Evolutionary conservation across 208 protist genomes (phyloP), one percentile per base, ranked within the genome.

Genomic region (Trypanosoma boissoni): DNA sequence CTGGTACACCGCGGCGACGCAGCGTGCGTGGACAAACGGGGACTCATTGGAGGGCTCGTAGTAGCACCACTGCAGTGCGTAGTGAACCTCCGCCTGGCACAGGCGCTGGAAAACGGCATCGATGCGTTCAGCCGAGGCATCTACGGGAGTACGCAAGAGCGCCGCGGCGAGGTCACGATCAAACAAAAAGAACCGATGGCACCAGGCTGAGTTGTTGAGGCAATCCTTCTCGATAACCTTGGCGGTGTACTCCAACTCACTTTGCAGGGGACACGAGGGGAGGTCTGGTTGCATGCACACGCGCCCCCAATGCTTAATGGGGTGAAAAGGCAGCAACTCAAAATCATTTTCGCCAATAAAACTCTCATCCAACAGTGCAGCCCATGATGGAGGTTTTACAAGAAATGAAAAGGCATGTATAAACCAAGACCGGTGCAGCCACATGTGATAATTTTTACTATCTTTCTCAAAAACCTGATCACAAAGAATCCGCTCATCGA

Each of bases 191-290:
- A 80, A 79, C 23, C 86, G 77, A 49, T 94, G 86, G 56, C 83
- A 89, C 86, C 86, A 94, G 18, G 78, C 86, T 3, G 83, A 91
- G 67, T 94, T 94, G 64, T 94, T 94, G 27, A 72, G 71, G 44
- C 64, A 72, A 63, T 94, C 86, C 6, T 59, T n/a, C 20, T 41
- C 27, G 23, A 94, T 82, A 1, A 87, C 56, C 29, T 24, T 32
- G 0, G 77, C 71, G 0, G 78, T 87, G 58, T 88, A 80, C 46
- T 58, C 12, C 0, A 94, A 44, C 55, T 94, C 86, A 3, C 64
- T 52, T 1, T 65, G 61, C 48, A 90, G 49, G 1, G 74, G 52
- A 29, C 73, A 88, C 12, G 64, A 53, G 6, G 80, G 74, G 8
- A 83, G 32, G 5, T 45, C 58, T 9, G 32, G 18, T 37, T 42